Base-by-base conservation (phyloP, 108 stramenopile genomes). In the Cyclotella baltica region DNA sequence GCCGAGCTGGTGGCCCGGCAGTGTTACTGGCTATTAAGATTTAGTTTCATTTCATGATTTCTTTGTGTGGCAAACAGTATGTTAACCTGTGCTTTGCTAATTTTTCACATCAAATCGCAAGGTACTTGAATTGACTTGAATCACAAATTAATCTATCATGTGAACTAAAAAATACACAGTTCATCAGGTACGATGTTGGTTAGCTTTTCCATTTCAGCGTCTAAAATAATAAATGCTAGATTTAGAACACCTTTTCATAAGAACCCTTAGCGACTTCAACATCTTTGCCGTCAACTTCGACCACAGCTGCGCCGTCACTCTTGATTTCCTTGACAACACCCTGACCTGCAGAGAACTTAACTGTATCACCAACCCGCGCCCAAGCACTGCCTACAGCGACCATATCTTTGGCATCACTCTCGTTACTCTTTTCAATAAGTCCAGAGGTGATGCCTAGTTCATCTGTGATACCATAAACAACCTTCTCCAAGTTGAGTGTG, bases 401-500 rank as follows among this genome's bases (percentile, higher is more conserved):
- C 92, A 93, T 92, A 59, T 86, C 86, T 29, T 78, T 84, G 0
- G 88, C 96, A 76, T 96, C 96, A 19, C 75, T 76, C 51, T 96
- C 96, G 52, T 93, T 78, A 47, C 76, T 84, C 27, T 83, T 61
- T 51, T 90, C 89, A 43, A 81, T 61, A 36, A 89, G 62, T 22
- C 85, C 85, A 1, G 73, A 75, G 16, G 75, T 77, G 48, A 88
- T 78, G 0, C 73, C 83, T 53, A 99, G 85, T 15, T 84, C 87
- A 53, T 97, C 92, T 15, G 95, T 75, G 64, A 98, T 94, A n/a
- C 94, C 96, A 70, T 93, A 94, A 0, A 96, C 96, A 20, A 96
- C 96, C 83, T 96, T 95, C 83, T 97, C 96, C 64, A 97, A 85
- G 83, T 99, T 99, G 36, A 99, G 85, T n/a, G 97, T 98, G 88